Conservation (phyloP, 139 green algal genomes). For the Dunaliella sp. region DNA sequence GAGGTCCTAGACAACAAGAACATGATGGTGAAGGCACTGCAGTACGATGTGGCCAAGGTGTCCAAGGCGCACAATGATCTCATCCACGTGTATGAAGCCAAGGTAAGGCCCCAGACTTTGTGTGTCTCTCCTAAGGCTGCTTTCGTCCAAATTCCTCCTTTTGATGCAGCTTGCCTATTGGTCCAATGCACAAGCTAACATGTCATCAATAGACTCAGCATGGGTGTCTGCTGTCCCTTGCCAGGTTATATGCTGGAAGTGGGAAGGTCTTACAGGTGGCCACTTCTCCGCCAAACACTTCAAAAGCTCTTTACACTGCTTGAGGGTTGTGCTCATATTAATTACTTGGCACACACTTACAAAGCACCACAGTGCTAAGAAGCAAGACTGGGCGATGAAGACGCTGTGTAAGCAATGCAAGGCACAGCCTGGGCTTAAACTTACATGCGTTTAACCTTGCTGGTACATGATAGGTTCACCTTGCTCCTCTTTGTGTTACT, state of each 20-base stretch:
- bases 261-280: neutral
- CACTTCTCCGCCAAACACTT: too few species aligned
- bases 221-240: neutral
- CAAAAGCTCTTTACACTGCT: too few species aligned
- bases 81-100: conserved; percentile 84
- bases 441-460: too few species aligned
- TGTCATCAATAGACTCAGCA: neutral
- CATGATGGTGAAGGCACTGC: conserved; percentile 68
- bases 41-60: conserved; percentile 81
- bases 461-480: too few species aligned
- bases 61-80: conserved; percentile 90
- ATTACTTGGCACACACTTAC: too few species aligned
- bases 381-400: too few species aligned
- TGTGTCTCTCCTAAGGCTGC: neutral
- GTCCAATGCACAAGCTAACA: neutral
- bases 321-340: too few species aligned
- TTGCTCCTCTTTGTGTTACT: too few species aligned
- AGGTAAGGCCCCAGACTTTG: conserved; percentile 21
- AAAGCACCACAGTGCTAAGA: too few species aligned
- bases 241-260: neutral
- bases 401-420: too few species aligned
- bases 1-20: conserved; percentile 86
- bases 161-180: neutral
- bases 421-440: too few species aligned
- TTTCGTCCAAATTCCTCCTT: too few species aligned